Evolutionary conservation across 305 asterid species (phyloP), one percentile per base, ranked within the genome.

Genomic region (Fraxinus sp.): DNA sequence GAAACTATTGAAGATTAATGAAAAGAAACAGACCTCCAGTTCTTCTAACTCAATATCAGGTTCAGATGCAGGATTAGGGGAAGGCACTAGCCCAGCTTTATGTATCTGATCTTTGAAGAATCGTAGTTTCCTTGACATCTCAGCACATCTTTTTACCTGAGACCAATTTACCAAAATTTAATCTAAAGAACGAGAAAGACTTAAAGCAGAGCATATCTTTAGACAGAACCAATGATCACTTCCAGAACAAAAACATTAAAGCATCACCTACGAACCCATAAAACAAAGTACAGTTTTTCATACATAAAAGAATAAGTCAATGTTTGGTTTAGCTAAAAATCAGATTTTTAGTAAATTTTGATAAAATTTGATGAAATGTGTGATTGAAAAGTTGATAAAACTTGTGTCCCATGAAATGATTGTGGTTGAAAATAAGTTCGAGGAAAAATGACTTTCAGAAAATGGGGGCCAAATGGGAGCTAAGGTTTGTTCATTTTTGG

Each of bases 61-160:
- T 84, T 89, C 92, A 52, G 98, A 89, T 82, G 93, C 87, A 81
- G 95, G 93, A 82, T 79, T 89, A 78, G 94, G 88, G 84, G 97
- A 80, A 30, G 90, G 91, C 80, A 82, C 66, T 86, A 93, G 79
- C 74, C 98, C 94, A 74, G 98, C 96, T 91, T 92, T 94, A 84
- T 89, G 94, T 57, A 94, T 92, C 87, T 94, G 98, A 83, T 97
- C 98, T 91, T 91, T 93, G 85, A 95, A 89, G 91, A 91, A 95
- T 0, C 97, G 91, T 37, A 95, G 91, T 87, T 94, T 95, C 85
- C 99, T 88, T 79, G 94, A 91, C 98, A 95, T 95, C 91, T 95
- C 99, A 33, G 94, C 97, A 83, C 99, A 95, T 91, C 98, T 88
- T 94, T 95, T 95, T 68, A 92, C 99, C 99, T 95, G 80, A 37